Evolutionary conservation across 2,329 filamentous ascomycete genomes (phyloP), one percentile per base, ranked within the genome.

Genomic region (Akanthomyces lecanii): DNA sequence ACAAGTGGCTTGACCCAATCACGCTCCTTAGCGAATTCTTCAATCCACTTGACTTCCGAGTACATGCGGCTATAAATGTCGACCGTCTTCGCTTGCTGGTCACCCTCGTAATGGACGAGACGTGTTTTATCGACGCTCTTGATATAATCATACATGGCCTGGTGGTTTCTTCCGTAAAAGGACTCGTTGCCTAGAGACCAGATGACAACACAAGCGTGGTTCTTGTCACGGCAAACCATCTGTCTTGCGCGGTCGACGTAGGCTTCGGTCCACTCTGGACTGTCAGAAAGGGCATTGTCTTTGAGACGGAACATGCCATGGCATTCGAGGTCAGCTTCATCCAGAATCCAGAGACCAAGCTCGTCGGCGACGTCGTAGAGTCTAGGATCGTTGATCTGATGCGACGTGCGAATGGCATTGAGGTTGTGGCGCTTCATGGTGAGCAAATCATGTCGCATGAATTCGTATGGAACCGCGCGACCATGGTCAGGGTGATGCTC

Each of bases 161-260:
- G 80, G 62, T 89, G 86, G 64, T 91, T 91, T 1, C 76, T 75
- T 0, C 89, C 89, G 63, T 89, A 90, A 68, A 89, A 91, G 0
- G 87, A 81, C 69, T 91, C 88, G 63, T 91, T 91, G 0, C 89
- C 89, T 0, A 91, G 76, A 21, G 85, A 88, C 89, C 89, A 91
- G 58, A 90, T 83, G 51, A 91, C 83, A 3, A 91, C 77, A 6
- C 80, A 88, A 0, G 87, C 77, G 66, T 89, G 85, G 59, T 90
- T 81, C 66, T 78, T 80, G 65, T 80, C 78, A 12, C 89, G 79
- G 67, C 83, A 78, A 0, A 91, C 84, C 66, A 91, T 77, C 65
- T 89, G 86, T 33, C 79, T 75, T 4, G 85, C 85, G 1, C 89
- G 82, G 69, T 91, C 88, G 2, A 91, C 74, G 66, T 91, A 91